Evolutionary conservation across 2,329 filamentous ascomycete genomes (phyloP), one percentile per base, ranked within the genome.

Genomic region (Ampelomyces quisqualis): DNA sequence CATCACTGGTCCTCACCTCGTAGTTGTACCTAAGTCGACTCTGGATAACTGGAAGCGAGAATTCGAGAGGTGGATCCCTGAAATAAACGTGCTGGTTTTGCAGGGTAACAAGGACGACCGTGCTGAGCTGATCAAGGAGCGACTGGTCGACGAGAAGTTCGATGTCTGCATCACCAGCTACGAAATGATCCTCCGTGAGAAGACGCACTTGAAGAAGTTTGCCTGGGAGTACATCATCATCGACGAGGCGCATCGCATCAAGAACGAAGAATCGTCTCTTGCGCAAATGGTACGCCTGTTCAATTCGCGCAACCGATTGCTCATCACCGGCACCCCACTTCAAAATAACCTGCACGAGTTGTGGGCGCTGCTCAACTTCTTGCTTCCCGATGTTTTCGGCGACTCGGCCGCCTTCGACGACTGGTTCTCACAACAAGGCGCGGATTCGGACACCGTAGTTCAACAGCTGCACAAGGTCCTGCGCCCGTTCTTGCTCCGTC

Each of bases 211-310:
- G 54, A 95, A 93, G 73, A 97, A 97, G 69, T 95, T 98, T 67
- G 90, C 93, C 0, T 98, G 93, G 93, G 91, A 98, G 68, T 98
- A 98, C 70, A 98, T 98, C 69, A 95, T 98, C 56, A 95, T 98
- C 51, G 93, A 98, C 60, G 93, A 98, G 63, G 85, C 93, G 2
- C 93, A 98, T 70, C 89, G 93, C 46, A 98, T 98, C 79, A 98
- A 98, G 76, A 98, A 98, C 70, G 93, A 98, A 66, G 90, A 97
- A 68, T 98, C 93, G 0, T 96, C 93, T 0, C 77, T 98, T 3
- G 90, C 93, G 3, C 91, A 97, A 63, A 94, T 97, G 54, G 95
- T 98, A 52, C 88, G 93, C 55, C 75, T 96, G 38, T 98, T 98
- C 76, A 88, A 90, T 70, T 98, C 93, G 4, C 82, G 93, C 64